phyloP scores from a whole-genome alignment of 2,329 filamentous ascomycete genomes.

The Colletotrichum sp. region DNA sequence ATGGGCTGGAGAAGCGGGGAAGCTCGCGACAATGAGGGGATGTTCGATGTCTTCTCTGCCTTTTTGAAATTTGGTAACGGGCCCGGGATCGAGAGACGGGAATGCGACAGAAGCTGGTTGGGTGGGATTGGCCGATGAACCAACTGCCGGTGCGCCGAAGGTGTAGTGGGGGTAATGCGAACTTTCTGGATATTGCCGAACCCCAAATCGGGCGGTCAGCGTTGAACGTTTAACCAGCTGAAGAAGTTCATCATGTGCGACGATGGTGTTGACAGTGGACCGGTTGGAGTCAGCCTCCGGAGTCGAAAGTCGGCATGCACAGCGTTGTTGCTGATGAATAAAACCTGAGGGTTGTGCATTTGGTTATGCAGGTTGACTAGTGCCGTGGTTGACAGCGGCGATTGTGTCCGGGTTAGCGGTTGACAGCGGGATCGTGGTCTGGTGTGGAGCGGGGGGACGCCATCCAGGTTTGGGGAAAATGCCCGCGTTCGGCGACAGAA shows the following conservation, averaged over 20 bases:
- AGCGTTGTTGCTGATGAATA: background rate
- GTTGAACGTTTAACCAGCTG: background rate
- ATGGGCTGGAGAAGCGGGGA: slow-evolving; percentile 18
- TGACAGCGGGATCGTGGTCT: background rate
- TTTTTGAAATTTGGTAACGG: background rate
- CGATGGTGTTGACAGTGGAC: background rate
- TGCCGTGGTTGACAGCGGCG: background rate
- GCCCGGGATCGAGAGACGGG: slow-evolving; percentile 9
- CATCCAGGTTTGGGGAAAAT: background rate
- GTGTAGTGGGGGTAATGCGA: slow-evolving; percentile 10
- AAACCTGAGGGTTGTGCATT: background rate
- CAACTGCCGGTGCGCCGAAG: slow-evolving; percentile 6
- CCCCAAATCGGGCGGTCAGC: background rate
- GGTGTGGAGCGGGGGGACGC: background rate
- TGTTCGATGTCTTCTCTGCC: slow-evolving; percentile 1
- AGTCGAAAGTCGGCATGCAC: background rate
- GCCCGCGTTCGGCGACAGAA: background rate
- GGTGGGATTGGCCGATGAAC: background rate
- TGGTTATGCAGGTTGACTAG: background rate
- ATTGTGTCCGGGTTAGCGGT: background rate
- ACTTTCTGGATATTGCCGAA: background rate
- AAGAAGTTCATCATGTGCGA: background rate
- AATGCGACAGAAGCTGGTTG: background rate
- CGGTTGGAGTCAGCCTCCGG: background rate
- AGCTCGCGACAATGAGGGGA: slow-evolving; percentile 8